Evolutionary conservation across 2,329 filamentous ascomycete genomes (phyloP).

Genomic region (Colletotrichum siamense): DNA sequence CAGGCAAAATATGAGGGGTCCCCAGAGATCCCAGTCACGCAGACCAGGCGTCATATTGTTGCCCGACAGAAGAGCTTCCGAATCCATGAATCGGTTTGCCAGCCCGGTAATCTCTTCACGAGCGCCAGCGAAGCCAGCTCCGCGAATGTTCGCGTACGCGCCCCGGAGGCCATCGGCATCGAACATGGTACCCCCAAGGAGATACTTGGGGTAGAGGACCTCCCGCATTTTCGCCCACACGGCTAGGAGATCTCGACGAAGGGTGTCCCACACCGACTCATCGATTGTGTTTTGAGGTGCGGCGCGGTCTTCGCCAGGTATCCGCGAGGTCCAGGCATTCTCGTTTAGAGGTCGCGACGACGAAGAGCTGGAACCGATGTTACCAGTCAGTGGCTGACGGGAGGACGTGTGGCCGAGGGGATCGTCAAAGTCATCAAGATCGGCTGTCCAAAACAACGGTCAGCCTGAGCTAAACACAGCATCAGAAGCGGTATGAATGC

Average conservation of each 20-base stretch:
- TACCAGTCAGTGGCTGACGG: conserved; percentile 82
- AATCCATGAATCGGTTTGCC: conserved; percentile 67
- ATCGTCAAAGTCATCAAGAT: conserved; percentile 92
- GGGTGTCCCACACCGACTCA: conserved; percentile 96
- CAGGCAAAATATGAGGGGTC: conserved; percentile 92
- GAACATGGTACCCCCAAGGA: conserved; percentile 75
- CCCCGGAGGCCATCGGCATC: conserved; percentile 62
- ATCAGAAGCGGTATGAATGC: conserved; percentile 17
- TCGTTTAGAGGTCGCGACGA: conserved; percentile 69
- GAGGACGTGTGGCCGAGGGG: conserved; percentile 74
- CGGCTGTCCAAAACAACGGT: conserved; percentile 55
- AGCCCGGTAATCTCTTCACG: conserved; percentile 67
- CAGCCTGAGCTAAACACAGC: background rate
- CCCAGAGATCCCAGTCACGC: conserved; percentile 98
- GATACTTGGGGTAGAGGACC: conserved; percentile 94
- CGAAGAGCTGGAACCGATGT: conserved; percentile 68
- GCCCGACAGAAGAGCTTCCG: conserved; percentile 63
- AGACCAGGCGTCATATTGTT: conserved; percentile 87
- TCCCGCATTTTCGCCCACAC: conserved; percentile 99
- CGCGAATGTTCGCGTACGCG: conserved; percentile 66
- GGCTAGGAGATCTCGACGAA: conserved; percentile 87
- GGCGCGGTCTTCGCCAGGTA: conserved; percentile 90
- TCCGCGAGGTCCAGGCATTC: conserved; percentile 84
- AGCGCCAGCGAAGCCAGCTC: conserved; percentile 63
- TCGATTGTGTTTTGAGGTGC: conserved; percentile 94